Conservation (phyloP, 2,329 filamentous ascomycete species). For the Phyllosticta citrichinensis region DNA sequence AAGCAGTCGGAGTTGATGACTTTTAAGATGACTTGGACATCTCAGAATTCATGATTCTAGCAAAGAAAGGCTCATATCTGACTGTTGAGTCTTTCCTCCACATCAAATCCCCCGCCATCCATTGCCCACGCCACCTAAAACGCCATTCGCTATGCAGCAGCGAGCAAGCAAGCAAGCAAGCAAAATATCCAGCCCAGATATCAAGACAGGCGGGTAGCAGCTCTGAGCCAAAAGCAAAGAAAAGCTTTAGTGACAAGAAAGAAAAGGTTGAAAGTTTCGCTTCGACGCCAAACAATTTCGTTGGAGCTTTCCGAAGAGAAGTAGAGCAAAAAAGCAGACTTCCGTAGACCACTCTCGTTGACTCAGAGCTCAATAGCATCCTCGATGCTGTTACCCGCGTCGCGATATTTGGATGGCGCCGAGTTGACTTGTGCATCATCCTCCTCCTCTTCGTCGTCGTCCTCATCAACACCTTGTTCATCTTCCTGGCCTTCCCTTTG, state of each 20-base stretch:
- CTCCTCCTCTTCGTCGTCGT: neutral
- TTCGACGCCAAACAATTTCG: neutral
- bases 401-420: neutral
- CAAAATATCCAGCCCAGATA: neutral
- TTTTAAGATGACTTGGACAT: too few relatives aligned
- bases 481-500: neutral
- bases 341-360: too few relatives aligned
- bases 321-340: too few relatives aligned
- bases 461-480: neutral
- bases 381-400: constrained; percentile 7
- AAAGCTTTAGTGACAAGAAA: neutral
- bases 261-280: neutral
- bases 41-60: too few relatives aligned
- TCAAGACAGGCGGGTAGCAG: neutral
- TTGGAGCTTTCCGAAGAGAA: too few relatives aligned
- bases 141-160: neutral
- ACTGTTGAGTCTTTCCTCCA: too few relatives aligned
- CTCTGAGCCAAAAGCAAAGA: neutral
- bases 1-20: too few relatives aligned
- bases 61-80: too few relatives aligned
- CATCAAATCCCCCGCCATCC: neutral
- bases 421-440: neutral
- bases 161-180: neutral
- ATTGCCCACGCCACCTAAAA: neutral
- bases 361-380: constrained; percentile 10